Evolutionary conservation across 2,329 filamentous ascomycete genomes (phyloP), one percentile per base, ranked within the genome.

Genomic region (Nakataea oryzae): DNA sequence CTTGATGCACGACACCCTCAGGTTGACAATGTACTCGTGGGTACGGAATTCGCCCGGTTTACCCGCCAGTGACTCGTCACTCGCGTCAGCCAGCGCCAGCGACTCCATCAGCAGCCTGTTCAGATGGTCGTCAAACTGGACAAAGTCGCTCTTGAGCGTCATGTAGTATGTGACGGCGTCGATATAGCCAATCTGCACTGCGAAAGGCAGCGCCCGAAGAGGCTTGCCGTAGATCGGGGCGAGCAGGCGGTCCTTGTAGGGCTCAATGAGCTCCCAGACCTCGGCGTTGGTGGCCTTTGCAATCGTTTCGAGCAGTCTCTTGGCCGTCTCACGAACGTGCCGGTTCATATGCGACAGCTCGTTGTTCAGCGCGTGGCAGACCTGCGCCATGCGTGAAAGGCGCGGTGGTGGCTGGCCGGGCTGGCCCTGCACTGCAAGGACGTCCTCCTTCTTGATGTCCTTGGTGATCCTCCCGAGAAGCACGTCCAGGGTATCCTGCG

Each of bases 121-220:
- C 29, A 97, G 81, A 65, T 93, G 87, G 59, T 97, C 93, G 67
- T 97, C 95, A 72, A 97, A 96, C 9, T 88, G 86, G 29, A 99
- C 86, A 69, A 97, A 93, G 66, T 95, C 89, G 59, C 88, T 86
- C 72, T 96, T 93, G 59, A 99, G 81, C 62, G 88, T 88, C 77
- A 99, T 84, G 71, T 96, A 96, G 74, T 96, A 99, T 0, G 91
- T 96, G 71, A 99, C 92, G 1, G 95, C 95, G 72, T 99, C 96
- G 67, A 99, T 97, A 71, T 96, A 97, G 4, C 95, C 96, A 67
- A 99, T 99, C 76, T 99, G 96, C 3, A 91, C 93, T 6, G 91
- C 83, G 71, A 99, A 99, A 0, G 95, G 95, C 64, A 99, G 78
- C 0, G 95, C 96, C 64, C 95, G 85, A 26, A 99, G 76, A 17